Evolutionary conservation across 495 filamentous ascomycete genomes (phyloP).

Genomic region (Aspergillus diversus): DNA sequence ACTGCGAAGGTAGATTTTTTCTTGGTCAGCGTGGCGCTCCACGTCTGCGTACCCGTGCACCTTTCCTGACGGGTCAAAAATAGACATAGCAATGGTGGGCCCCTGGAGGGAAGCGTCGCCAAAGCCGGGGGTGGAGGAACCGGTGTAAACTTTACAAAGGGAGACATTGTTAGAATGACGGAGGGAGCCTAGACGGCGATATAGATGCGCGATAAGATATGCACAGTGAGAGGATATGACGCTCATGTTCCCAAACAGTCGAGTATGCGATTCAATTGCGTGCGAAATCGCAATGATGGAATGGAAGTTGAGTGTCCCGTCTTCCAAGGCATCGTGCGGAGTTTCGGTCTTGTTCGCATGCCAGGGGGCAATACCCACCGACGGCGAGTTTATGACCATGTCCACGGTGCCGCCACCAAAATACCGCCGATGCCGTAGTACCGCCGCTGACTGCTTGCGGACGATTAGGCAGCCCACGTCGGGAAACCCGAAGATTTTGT

Average conservation of each 20-base stretch:
- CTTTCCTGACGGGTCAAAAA: slow-evolving; percentile 55
- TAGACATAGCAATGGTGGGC: slow-evolving; percentile 72
- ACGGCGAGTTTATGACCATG: slow-evolving; percentile 61
- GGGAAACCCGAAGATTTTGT: slow-evolving; percentile 84
- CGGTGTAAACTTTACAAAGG: slow-evolving; percentile 61
- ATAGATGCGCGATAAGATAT: slow-evolving; percentile 55
- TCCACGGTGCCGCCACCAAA: slow-evolving; percentile 82
- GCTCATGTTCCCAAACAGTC: slow-evolving; percentile 64
- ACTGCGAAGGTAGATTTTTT: slow-evolving; percentile 68
- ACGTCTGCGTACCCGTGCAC: slow-evolving; percentile 62
- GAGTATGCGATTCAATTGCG: slow-evolving; percentile 67
- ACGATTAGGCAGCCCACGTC: slow-evolving; percentile 75
- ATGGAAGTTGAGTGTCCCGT: slow-evolving; percentile 81
- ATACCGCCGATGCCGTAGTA: slow-evolving; percentile 65
- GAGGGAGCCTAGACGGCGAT: slow-evolving; percentile 53
- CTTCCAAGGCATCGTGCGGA: slow-evolving; percentile 71
- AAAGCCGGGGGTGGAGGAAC: slow-evolving; percentile 51
- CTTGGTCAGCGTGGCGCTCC: slow-evolving; percentile 63
- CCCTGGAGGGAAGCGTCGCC: slow-evolving; percentile 65
- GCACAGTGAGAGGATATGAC: slow-evolving; percentile 66
- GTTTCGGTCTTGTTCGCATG: slow-evolving; percentile 60
- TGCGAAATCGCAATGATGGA: slow-evolving; percentile 71
- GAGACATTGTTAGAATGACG: slow-evolving; percentile 61
- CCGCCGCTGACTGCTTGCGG: slow-evolving; percentile 61
- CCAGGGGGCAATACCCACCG: slow-evolving; percentile 45